Conservation (phyloP, 352 stramenopile genomes). For the Globisporangium polare region DNA sequence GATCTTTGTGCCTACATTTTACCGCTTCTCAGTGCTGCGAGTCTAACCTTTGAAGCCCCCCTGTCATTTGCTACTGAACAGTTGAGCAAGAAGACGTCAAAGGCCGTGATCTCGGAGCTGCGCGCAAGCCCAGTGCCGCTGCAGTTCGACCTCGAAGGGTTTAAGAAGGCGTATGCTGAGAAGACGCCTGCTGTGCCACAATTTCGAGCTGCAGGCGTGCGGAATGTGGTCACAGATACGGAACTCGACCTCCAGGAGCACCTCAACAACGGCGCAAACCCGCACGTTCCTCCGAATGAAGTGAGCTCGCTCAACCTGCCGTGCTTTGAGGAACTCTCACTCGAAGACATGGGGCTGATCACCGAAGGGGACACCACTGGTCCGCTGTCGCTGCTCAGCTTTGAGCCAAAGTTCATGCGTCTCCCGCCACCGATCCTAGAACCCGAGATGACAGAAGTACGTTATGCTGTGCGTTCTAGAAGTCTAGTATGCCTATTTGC, state of each 20-base stretch:
- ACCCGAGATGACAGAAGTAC: slow-evolving; percentile 74
- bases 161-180: slow-evolving; percentile 69
- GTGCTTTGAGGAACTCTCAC: slow-evolving; percentile 64
- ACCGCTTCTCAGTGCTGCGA: neutral
- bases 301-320: slow-evolving; percentile 65
- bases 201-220: slow-evolving; percentile 70
- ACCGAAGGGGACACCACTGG: slow-evolving; percentile 25
- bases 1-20: neutral
- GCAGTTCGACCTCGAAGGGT: slow-evolving; percentile 58
- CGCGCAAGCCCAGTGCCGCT: slow-evolving; percentile 41
- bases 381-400: slow-evolving; percentile 78
- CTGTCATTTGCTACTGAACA: slow-evolving; percentile 10
- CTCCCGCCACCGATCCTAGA: slow-evolving; percentile 80
- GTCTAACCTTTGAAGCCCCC: slow-evolving; percentile 13
- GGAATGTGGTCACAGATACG: slow-evolving; percentile 76
- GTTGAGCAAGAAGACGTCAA: slow-evolving; percentile 70
- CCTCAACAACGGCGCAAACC: slow-evolving; percentile 72
- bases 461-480: neutral
- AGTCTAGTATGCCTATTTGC: neutral
- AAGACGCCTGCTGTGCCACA: slow-evolving; percentile 74
- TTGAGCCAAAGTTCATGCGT: slow-evolving; percentile 88
- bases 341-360: slow-evolving; percentile 72
- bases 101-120: slow-evolving; percentile 63
- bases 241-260: slow-evolving; percentile 82
- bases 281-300: slow-evolving; percentile 65